A percentile compares a stretch with the other conserved stretches of the same genome.
These are phyloP conservation scores for Euryodendron excelsum DNA, from an alignment of 148 eudicot species.

Conservation along the genomic window DNA sequence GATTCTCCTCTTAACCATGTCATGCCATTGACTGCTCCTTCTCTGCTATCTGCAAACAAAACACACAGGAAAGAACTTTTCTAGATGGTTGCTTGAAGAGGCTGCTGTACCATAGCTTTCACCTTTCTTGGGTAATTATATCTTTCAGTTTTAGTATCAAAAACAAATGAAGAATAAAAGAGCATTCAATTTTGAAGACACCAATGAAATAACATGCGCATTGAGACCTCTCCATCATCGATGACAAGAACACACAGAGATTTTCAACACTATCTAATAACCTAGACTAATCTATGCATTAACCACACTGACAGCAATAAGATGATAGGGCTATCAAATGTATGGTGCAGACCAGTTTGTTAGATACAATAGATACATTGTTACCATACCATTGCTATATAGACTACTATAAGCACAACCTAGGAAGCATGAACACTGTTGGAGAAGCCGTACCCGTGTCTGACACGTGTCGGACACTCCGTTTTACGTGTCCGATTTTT, in stretches of 20 bases:
- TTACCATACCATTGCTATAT: not conserved
- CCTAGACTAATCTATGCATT: not conserved
- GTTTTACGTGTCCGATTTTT: no score
- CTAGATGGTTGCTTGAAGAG: not conserved
- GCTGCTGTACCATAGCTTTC: not conserved
- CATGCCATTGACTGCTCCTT: conserved; percentile 67
- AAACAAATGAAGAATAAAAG: not conserved
- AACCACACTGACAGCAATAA: not conserved
- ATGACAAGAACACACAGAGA: not conserved
- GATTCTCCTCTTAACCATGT: conserved; percentile 89
- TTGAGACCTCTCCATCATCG: not conserved
- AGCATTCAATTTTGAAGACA: not conserved
- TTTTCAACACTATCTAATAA: not conserved
- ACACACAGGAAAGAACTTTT: not conserved
- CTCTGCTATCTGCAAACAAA: conserved; percentile 53
- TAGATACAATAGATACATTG: not conserved
- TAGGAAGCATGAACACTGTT: no score
- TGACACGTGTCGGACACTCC: no score
- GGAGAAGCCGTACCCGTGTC: no score
- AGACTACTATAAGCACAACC: no score
- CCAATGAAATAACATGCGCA: not conserved
- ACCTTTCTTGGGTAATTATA: not conserved
- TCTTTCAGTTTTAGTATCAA: not conserved
- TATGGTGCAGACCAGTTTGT: not conserved
- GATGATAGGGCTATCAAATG: not conserved